phyloP scores from a whole-genome alignment of 495 filamentous ascomycete species.

The Penicillium macrosclerotiorum region DNA sequence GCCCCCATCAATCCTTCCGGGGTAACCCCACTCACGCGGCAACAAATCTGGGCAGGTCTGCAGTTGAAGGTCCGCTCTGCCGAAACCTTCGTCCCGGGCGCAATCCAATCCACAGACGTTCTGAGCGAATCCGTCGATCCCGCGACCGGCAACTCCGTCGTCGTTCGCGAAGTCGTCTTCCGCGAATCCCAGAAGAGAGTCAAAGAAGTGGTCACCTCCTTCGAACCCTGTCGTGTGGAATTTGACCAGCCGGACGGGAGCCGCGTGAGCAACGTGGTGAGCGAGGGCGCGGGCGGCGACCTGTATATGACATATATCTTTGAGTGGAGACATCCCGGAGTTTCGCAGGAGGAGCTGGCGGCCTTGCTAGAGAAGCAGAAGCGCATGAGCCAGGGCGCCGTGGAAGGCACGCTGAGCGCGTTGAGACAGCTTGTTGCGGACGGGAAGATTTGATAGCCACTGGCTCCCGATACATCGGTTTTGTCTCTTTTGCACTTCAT shows the following conservation, averaged over 20 bases:
- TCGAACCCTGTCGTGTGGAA: constrained; percentile 26
- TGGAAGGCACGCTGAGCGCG: constrained; percentile 34
- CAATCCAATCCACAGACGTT: constrained; percentile 42
- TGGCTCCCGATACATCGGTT: not conserved
- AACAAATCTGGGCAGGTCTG: constrained; percentile 52
- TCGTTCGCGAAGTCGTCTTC: constrained; percentile 25
- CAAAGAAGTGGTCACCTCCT: constrained; percentile 27
- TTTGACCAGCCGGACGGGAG: constrained; percentile 35
- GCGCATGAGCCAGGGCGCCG: constrained; percentile 27
- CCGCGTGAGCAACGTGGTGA: constrained; percentile 49
- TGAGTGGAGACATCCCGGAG: constrained; percentile 45
- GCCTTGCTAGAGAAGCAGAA: constrained; percentile 28
- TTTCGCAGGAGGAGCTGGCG: constrained; percentile 29
- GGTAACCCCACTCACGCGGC: constrained; percentile 36
- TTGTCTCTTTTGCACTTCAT: no score
- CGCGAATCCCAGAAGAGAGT: constrained; percentile 20
- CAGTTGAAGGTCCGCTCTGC: constrained; percentile 49
- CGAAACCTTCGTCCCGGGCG: constrained; percentile 49
- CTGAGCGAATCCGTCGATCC: constrained; percentile 33
- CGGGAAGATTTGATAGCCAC: constrained; percentile 18
- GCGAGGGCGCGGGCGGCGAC: constrained; percentile 41
- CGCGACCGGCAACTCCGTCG: constrained; percentile 26
- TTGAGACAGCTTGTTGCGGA: constrained; percentile 34
- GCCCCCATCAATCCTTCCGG: constrained; percentile 49
- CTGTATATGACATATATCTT: constrained; percentile 56